A percentile compares a stretch with the other conserved stretches of the same genome.
Conservation (phyloP, 225 moss, liverwort and hornwort genomes). For the Physcomitrellopsis africana region DNA sequence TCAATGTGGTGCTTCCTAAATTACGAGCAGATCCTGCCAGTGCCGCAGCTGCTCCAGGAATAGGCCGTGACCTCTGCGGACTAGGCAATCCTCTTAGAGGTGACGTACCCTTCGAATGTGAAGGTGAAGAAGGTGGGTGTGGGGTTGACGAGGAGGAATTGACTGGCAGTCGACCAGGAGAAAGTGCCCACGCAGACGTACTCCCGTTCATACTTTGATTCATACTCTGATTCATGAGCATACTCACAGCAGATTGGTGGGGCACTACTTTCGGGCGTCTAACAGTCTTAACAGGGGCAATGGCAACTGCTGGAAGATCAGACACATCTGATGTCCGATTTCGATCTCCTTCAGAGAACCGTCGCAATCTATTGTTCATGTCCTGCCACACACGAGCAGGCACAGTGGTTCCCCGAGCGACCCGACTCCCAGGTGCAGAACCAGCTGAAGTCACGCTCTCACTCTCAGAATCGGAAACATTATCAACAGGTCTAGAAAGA, state of each 20-base stretch:
- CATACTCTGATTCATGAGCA: conserved; percentile 54
- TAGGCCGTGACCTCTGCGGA: conserved; percentile 62
- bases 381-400: conserved; percentile 97
- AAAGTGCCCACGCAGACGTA: conserved; percentile 79
- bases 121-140: conserved; percentile 79
- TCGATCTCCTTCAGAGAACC: conserved; percentile 77
- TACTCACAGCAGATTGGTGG: conserved; percentile 52
- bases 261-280: conserved; percentile 59
- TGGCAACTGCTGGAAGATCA: conserved; percentile 62
- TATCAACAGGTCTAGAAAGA: conserved; percentile 50
- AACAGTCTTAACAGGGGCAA: conserved; percentile 59
- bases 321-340: conserved; percentile 65
- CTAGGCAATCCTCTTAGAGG: conserved; percentile 66
- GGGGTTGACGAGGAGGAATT: conserved; percentile 48
- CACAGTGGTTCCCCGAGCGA: conserved; percentile 72
- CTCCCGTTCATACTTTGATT: conserved; percentile 59
- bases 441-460: conserved; percentile 84
- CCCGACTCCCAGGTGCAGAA: conserved; percentile 55
- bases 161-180: conserved; percentile 67
- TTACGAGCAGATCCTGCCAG: conserved; percentile 60
- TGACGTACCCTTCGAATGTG: conserved; percentile 56
- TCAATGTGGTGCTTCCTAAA: conserved; percentile 55
- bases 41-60: conserved; percentile 50
- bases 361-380: conserved; percentile 67
- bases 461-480: conserved; percentile 82